Evolutionary conservation across 169 alveolate species (phyloP).

Genomic region (Plasmodium inui): DNA sequence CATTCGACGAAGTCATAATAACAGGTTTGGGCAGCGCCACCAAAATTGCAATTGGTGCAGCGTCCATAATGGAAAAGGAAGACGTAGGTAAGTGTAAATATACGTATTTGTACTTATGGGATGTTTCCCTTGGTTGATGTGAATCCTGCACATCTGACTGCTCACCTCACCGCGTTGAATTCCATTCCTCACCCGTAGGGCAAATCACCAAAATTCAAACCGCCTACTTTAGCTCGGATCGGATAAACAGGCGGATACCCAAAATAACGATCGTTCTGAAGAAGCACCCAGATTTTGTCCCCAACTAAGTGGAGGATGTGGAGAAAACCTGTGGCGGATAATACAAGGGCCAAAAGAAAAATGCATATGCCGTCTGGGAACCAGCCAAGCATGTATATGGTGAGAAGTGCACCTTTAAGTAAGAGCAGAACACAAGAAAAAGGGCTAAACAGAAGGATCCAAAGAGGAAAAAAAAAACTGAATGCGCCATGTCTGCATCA

Average conservation of each 20-base stretch:
- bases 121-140: neutral
- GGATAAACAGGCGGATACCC: constrained; percentile 79
- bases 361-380: neutral
- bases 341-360: neutral
- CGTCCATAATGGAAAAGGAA: constrained; percentile 79
- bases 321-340: neutral
- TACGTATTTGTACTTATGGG: neutral
- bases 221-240: constrained; percentile 80
- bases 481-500: neutral
- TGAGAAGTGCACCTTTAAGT: neutral
- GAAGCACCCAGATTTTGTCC: constrained; percentile 73
- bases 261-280: constrained; percentile 78
- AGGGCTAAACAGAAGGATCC: neutral
- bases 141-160: neutral
- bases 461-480: neutral
- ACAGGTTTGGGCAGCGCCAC: constrained; percentile 83
- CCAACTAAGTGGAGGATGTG: constrained; percentile 9
- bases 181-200: constrained; percentile 48
- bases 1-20: constrained; percentile 81
- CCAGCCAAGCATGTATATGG: neutral
- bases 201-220: constrained; percentile 78
- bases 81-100: constrained; percentile 73
- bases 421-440: neutral
- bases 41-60: constrained; percentile 83
- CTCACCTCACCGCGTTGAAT: neutral